Conservation (phyloP, 2,329 filamentous ascomycete species). For the Berkeleyomyces rouxiae region DNA sequence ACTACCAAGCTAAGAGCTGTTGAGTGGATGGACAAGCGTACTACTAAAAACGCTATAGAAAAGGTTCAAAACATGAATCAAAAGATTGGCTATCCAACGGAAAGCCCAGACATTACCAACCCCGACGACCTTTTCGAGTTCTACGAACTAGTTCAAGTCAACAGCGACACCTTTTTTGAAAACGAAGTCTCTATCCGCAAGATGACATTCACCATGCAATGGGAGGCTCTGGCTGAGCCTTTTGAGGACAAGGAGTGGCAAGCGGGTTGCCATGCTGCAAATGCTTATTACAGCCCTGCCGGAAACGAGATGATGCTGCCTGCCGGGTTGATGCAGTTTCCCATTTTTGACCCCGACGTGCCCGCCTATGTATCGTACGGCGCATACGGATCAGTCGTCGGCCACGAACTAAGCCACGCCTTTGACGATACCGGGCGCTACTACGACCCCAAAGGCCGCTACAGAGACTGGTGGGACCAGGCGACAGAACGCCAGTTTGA, state of each 20-base stretch:
- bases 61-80: conserved; percentile 52
- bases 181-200: conserved; percentile 37
- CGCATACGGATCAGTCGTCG: conserved; percentile 49
- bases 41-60: conserved; percentile 40
- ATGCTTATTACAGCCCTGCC: conserved; percentile 47
- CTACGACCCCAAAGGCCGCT: conserved; percentile 48
- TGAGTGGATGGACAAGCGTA: conserved; percentile 48
- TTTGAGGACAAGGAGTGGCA: conserved; percentile 43
- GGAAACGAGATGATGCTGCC: conserved; percentile 56
- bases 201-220: conserved; percentile 32
- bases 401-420: conserved; percentile 54
- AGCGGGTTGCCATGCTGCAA: conserved; percentile 44
- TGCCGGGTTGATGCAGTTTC: conserved; percentile 53
- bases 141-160: conserved; percentile 37
- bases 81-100: conserved; percentile 51
- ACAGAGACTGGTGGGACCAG: conserved; percentile 50
- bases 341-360: conserved; percentile 44
- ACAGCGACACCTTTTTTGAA: conserved; percentile 34
- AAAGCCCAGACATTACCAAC: conserved; percentile 44
- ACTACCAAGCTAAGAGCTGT: conserved; percentile 39
- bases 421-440: conserved; percentile 51
- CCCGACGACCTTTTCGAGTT: conserved; percentile 37
- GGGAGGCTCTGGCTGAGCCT: conserved; percentile 42
- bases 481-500: conserved; percentile 40
- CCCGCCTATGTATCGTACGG: conserved; percentile 52